These are phyloP conservation scores for Delitschia confertaspora DNA, from an alignment of 495 filamentous ascomycete genomes.

Conservation along the genomic window DNA sequence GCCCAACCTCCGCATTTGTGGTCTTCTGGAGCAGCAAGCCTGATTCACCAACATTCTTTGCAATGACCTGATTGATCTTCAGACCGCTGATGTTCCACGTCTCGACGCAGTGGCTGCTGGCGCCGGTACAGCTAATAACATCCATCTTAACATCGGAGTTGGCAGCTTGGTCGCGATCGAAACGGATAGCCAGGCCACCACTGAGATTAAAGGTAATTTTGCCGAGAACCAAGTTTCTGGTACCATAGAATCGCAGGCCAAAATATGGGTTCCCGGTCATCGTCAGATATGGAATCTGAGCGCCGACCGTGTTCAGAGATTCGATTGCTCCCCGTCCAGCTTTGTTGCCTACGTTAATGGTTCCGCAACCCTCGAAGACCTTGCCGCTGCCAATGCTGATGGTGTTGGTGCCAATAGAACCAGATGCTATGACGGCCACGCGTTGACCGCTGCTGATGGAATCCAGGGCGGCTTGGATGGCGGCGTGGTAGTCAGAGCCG, in stretches of 20 bases:
- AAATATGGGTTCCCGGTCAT: slow-evolving; percentile 43
- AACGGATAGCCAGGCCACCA: slow-evolving; percentile 41
- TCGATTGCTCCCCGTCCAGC: slow-evolving; percentile 40
- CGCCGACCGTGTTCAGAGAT: slow-evolving; percentile 31
- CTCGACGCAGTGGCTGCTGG: slow-evolving; percentile 41
- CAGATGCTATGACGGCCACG: slow-evolving; percentile 16
- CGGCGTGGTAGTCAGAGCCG: slow-evolving; percentile 39
- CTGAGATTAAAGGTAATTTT: slow-evolving; percentile 40
- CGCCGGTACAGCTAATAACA: slow-evolving; percentile 37
- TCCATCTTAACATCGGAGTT: slow-evolving; percentile 41
- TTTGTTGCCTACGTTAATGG: slow-evolving; percentile 38
- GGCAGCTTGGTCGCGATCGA: slow-evolving; percentile 38
- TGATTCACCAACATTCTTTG: slow-evolving; percentile 39
- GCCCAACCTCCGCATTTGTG: slow-evolving; percentile 36
- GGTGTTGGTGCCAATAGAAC: slow-evolving; percentile 17
- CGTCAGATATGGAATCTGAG: slow-evolving; percentile 39
- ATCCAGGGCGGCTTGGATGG: slow-evolving; percentile 37
- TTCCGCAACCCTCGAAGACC: slow-evolving; percentile 43
- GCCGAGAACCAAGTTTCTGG: slow-evolving; percentile 34
- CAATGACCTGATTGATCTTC: slow-evolving; percentile 36
- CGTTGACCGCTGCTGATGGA: slow-evolving; percentile 19
- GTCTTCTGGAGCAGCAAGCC: slow-evolving; percentile 40
- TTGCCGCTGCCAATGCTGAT: slow-evolving; percentile 39
- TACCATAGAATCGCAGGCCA: slow-evolving; percentile 40
- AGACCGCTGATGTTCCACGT: slow-evolving; percentile 43